phyloP scores from a whole-genome alignment of 331 rosid genomes.

The Acacia concinna region DNA sequence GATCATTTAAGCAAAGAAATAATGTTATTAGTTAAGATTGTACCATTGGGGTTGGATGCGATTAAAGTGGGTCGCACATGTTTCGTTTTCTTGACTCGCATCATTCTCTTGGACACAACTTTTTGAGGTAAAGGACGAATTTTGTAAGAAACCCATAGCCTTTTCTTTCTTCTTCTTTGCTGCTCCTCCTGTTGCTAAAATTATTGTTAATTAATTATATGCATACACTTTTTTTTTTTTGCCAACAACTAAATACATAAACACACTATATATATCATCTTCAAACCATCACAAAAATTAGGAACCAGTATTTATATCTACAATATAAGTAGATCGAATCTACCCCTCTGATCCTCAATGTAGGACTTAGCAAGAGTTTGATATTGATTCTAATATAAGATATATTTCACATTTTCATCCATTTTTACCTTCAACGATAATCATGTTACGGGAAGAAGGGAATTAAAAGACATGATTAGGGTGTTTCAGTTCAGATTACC shows the following conservation, averaged over 20 bases:
- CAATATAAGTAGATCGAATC: too few relatives aligned
- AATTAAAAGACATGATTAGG: too few relatives aligned
- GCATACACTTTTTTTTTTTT: too few relatives aligned
- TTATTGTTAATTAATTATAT: not conserved
- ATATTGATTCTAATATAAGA: too few relatives aligned
- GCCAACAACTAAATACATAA: too few relatives aligned
- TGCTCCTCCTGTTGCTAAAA: slow-evolving; percentile 22
- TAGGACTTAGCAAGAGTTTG: too few relatives aligned
- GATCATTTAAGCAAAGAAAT: not conserved
- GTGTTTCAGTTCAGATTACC: too few relatives aligned
- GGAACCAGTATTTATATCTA: not conserved
- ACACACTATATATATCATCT: not conserved
- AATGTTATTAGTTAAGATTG: not conserved
- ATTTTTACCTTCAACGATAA: too few relatives aligned
- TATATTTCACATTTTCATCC: too few relatives aligned
- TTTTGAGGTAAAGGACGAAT: slow-evolving; percentile 18
- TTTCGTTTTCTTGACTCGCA: not conserved
- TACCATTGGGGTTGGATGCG: slow-evolving; percentile 36
- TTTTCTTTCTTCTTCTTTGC: slow-evolving; percentile 25
- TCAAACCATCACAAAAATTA: not conserved
- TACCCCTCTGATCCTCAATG: too few relatives aligned
- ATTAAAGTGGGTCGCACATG: slow-evolving; percentile 10
- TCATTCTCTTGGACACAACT: not conserved
- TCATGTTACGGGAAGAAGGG: too few relatives aligned
- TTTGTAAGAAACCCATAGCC: not conserved